Evolutionary conservation across 345 rosid species (phyloP).

Genomic region (Camelina neglecta): DNA sequence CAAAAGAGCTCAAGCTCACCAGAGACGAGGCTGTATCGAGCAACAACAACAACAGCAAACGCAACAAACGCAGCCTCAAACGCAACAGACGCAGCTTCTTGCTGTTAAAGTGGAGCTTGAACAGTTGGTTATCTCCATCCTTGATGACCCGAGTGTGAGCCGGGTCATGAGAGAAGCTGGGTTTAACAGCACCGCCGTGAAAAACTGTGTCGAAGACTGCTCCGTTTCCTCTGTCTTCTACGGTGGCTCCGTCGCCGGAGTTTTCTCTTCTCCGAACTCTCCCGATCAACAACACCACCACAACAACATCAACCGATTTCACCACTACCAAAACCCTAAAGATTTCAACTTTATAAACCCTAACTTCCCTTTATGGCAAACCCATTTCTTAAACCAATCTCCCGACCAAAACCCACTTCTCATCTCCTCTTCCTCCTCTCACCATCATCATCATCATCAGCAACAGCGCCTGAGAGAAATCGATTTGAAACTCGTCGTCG

Average conservation of each 20-base stretch:
- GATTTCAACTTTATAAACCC: slow-evolving; percentile 53
- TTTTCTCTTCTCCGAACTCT: slow-evolving; percentile 83
- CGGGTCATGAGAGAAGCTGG: slow-evolving; percentile 97
- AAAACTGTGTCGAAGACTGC: slow-evolving; percentile 73
- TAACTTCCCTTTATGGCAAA: slow-evolving; percentile 59
- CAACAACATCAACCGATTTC: slow-evolving; percentile 36
- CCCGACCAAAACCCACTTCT: slow-evolving; percentile 58
- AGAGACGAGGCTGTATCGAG: slow-evolving; percentile 71
- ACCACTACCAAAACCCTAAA: slow-evolving; percentile 45
- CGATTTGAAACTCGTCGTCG: slow-evolving; percentile 68
- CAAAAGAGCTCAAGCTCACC: slow-evolving; percentile 87
- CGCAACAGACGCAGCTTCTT: slow-evolving; percentile 53
- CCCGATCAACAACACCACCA: slow-evolving; percentile 50
- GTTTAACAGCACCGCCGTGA: slow-evolving; percentile 77
- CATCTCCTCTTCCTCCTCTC: slow-evolving; percentile 28
- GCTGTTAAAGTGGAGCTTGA: slow-evolving; percentile 75
- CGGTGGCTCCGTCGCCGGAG: slow-evolving; percentile 59
- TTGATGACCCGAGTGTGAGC: slow-evolving; percentile 88
- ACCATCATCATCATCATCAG: slow-evolving; percentile 22
- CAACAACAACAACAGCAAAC: slow-evolving; percentile 52
- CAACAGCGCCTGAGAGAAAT: slow-evolving; percentile 50
- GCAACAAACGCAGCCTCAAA: slow-evolving; percentile 58
- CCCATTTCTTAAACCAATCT: slow-evolving; percentile 59
- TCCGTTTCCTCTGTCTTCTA: slow-evolving; percentile 66
- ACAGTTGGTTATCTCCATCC: slow-evolving; percentile 69